Percentiles rank a stretch among this genome's conserved stretches.
These are phyloP conservation scores for Cladosporium halotolerans DNA, from an alignment of 2,329 filamentous ascomycete species.

Conservation along the genomic window DNA sequence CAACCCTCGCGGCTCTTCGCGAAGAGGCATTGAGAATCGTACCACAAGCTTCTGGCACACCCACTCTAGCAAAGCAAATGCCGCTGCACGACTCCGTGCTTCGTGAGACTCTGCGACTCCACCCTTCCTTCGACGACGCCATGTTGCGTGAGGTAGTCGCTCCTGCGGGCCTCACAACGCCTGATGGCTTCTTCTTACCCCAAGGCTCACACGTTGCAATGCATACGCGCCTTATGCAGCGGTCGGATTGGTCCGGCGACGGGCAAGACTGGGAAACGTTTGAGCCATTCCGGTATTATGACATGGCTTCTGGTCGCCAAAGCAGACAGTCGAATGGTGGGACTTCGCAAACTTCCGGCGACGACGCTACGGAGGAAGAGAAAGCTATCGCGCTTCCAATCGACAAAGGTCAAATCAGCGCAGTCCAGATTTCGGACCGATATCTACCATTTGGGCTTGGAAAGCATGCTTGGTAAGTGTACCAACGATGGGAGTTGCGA, in stretches of 20 bases:
- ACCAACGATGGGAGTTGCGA: background rate
- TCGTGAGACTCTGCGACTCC: slow-evolving; percentile 17
- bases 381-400: background rate
- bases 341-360: background rate
- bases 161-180: slow-evolving; percentile 16
- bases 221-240: slow-evolving; percentile 7
- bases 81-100: slow-evolving; percentile 17
- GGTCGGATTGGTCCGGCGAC: slow-evolving; percentile 1
- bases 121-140: slow-evolving; percentile 17
- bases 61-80: slow-evolving; percentile 12
- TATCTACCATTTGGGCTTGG: slow-evolving; percentile 16
- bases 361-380: slow-evolving; percentile 1
- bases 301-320: background rate
- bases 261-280: background rate
- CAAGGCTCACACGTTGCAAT: slow-evolving; percentile 12
- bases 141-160: slow-evolving; percentile 16
- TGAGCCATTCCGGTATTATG: slow-evolving; percentile 2
- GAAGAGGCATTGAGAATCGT: slow-evolving; percentile 9
- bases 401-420: slow-evolving; percentile 1
- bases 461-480: slow-evolving; percentile 12
- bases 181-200: slow-evolving; percentile 16
- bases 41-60: background rate
- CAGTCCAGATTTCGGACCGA: slow-evolving; percentile 8
- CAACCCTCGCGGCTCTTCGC: slow-evolving; percentile 10
- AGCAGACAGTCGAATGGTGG: background rate